Conservation (phyloP, 1,284 basidiomycete genomes). For the Ceratobasidium sp. region DNA sequence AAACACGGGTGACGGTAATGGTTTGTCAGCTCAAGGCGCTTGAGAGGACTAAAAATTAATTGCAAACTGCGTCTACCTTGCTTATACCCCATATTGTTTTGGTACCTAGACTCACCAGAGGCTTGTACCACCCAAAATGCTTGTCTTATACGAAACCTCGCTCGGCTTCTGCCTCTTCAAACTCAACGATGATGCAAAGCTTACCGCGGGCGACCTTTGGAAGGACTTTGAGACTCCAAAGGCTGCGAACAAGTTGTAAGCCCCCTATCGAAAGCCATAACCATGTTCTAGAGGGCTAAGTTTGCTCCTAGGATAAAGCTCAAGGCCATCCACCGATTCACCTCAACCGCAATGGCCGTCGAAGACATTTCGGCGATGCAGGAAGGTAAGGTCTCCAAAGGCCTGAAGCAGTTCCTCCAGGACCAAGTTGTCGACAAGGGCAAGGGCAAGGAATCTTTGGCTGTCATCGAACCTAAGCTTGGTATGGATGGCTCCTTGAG, state of each 20-base stretch:
- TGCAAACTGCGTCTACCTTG: constrained; percentile 1
- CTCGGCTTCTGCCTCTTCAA: constrained; percentile 99
- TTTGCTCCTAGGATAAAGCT: constrained; percentile 75
- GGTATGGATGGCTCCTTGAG: constrained; percentile 59
- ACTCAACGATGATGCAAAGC: constrained; percentile 87
- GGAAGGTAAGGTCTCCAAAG: constrained; percentile 91
- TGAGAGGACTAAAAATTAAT: constrained; percentile 32
- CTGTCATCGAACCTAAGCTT: constrained; percentile 90
- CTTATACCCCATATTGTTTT: constrained; percentile 13
- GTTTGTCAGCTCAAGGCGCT: neutral
- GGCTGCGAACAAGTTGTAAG: constrained; percentile 89
- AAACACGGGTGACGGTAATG: neutral
- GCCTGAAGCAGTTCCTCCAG: constrained; percentile 91
- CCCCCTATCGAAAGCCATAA: constrained; percentile 41
- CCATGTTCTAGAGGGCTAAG: neutral
- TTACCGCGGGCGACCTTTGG: constrained; percentile 85
- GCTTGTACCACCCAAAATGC: constrained; percentile 55
- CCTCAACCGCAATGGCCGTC: constrained; percentile 97
- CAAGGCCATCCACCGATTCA: constrained; percentile 95
- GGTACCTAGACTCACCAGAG: neutral
- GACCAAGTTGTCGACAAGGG: constrained; percentile 87
- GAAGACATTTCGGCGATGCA: constrained; percentile 95
- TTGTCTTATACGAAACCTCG: constrained; percentile 84
- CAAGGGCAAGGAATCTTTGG: constrained; percentile 85
- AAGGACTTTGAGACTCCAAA: constrained; percentile 93